Evolutionary conservation across 345 rosid species (phyloP).

Genomic region (Durio zibethinus): DNA sequence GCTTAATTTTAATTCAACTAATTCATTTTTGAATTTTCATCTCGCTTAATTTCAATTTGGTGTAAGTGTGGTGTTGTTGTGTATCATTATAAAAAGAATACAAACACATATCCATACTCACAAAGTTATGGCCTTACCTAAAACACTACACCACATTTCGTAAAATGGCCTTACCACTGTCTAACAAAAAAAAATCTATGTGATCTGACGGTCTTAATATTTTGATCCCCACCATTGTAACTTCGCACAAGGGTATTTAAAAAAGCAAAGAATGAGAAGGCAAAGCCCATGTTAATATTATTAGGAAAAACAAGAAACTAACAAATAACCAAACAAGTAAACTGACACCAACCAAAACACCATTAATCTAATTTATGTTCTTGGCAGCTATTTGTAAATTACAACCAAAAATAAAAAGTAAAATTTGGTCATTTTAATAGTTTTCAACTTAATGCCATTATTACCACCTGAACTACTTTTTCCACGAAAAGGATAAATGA

Average conservation of each 20-base stretch:
- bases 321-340: neutral
- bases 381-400: neutral
- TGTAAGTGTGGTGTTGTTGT: neutral
- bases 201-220: neutral
- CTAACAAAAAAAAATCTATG: neutral
- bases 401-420: neutral
- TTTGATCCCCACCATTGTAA: neutral
- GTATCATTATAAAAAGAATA: neutral
- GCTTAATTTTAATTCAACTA: too few species aligned
- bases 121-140: neutral
- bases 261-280: neutral
- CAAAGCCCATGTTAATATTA: neutral
- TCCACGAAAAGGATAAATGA: neutral
- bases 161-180: slow-evolving; percentile 14
- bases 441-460: neutral
- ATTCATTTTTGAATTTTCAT: neutral
- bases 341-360: slow-evolving; percentile 19
- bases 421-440: slow-evolving; percentile 5
- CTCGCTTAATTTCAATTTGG: neutral
- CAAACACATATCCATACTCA: neutral
- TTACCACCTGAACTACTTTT: neutral
- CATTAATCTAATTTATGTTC: slow-evolving; percentile 10
- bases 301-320: neutral
- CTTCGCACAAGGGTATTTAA: neutral
- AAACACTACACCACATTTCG: neutral